Evolutionary conservation across 192 early-diverging fungal species (phyloP).

Genomic region (Rhizophagus clarus): DNA sequence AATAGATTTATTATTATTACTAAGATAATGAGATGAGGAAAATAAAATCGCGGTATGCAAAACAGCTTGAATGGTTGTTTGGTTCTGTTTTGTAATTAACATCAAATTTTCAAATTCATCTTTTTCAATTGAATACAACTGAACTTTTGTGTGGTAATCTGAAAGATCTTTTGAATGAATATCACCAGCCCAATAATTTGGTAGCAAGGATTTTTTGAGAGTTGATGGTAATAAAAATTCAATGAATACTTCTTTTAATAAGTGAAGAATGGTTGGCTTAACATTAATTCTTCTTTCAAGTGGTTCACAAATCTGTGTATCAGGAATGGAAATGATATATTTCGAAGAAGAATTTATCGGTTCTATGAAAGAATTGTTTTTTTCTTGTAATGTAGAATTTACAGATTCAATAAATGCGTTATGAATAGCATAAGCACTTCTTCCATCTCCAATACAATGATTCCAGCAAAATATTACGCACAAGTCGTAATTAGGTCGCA

Average conservation of each 20-base stretch:
- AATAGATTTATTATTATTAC: neutral
- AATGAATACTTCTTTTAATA: neutral
- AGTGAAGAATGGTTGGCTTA: neutral
- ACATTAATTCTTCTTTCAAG: neutral
- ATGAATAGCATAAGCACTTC: neutral
- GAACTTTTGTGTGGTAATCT: neutral
- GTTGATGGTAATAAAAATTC: neutral
- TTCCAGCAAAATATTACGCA: neutral
- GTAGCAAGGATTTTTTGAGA: neutral
- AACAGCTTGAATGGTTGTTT: conserved; percentile 1
- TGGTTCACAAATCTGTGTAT: neutral
- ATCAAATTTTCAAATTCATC: neutral
- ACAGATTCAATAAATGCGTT: neutral
- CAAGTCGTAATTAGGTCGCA: neutral
- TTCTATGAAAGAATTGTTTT: no score
- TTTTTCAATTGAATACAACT: neutral
- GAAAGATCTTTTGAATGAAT: neutral
- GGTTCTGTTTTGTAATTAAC: neutral
- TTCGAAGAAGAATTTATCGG: no score
- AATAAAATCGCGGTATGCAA: conserved; percentile 12
- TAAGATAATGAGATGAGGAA: conserved; percentile 2
- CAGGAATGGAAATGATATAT: neutral
- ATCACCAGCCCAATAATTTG: conserved; percentile 1
- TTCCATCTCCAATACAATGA: conserved; percentile 7
- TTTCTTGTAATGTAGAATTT: no score